phyloP scores from a whole-genome alignment of 1,139 yeast species.

The Pichia sp. region DNA sequence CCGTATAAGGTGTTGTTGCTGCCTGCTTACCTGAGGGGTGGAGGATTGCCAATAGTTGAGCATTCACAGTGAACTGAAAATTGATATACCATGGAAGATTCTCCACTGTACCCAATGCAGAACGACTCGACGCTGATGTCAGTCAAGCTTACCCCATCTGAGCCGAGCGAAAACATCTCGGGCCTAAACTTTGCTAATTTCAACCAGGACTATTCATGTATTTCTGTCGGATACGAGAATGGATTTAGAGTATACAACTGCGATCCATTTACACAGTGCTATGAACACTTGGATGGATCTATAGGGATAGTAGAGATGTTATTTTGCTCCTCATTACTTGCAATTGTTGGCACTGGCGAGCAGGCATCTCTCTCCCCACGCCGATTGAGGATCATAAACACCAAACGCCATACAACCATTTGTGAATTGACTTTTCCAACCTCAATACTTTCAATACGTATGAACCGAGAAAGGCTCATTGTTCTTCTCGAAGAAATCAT shows the following conservation, averaged over 20 bases:
- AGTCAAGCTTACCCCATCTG: background rate
- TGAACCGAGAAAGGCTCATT: constrained; percentile 63
- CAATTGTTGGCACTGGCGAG: constrained; percentile 52
- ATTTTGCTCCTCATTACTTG: constrained; percentile 65
- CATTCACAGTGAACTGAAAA: too few relatives aligned
- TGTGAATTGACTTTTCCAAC: constrained; percentile 70
- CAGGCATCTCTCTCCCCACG: constrained; percentile 43
- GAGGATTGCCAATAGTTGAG: too few relatives aligned
- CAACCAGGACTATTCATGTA: constrained; percentile 62
- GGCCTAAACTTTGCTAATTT: constrained; percentile 51
- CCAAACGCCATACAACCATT: constrained; percentile 63
- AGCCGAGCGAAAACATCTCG: constrained; percentile 13
- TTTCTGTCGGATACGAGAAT: constrained; percentile 51
- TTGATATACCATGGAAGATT: constrained; percentile 5
- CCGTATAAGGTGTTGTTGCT: too few relatives aligned
- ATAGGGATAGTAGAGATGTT: constrained; percentile 56
- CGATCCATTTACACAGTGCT: constrained; percentile 59
- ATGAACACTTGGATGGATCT: constrained; percentile 35
- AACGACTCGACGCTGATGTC: background rate
- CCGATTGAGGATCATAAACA: constrained; percentile 57
- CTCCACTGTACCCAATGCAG: constrained; percentile 10
- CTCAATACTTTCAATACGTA: constrained; percentile 53
- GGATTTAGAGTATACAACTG: constrained; percentile 60
- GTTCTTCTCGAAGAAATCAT: constrained; percentile 65
- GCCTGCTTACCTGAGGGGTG: too few relatives aligned